These are phyloP conservation scores for Dimocarpus longan DNA, from an alignment of 345 rosid species.

Conservation along the genomic window DNA sequence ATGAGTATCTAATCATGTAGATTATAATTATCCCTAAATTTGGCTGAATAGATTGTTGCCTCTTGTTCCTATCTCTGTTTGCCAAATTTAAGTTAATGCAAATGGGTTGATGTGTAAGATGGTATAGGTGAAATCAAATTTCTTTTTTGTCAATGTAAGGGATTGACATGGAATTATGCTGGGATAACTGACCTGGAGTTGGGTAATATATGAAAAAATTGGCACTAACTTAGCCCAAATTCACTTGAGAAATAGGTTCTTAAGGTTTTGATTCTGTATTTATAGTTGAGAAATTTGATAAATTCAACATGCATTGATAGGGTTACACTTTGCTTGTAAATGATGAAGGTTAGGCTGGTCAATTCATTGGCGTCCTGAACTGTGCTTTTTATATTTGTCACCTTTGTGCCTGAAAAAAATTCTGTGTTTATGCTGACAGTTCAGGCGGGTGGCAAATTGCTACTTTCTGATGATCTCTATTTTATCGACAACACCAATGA, in stretches of 20 bases:
- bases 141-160: too few species aligned
- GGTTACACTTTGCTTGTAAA: neutral
- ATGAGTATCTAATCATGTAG: too few species aligned
- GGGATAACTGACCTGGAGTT: neutral
- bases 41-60: neutral
- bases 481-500: slow-evolving; percentile 92
- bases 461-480: slow-evolving; percentile 95
- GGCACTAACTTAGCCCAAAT: slow-evolving; percentile 1
- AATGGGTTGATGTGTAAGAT: neutral
- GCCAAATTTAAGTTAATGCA: neutral
- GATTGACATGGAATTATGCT: neutral
- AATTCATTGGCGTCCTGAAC: neutral
- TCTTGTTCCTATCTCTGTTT: neutral
- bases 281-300: neutral
- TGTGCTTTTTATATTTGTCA: slow-evolving; percentile 1
- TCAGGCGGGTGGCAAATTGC: slow-evolving; percentile 97
- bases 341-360: neutral
- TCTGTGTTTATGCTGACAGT: slow-evolving; percentile 65
- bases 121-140: too few species aligned
- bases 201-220: too few species aligned
- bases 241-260: neutral
- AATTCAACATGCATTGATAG: neutral
- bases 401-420: slow-evolving; percentile 35
- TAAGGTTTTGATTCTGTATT: neutral
- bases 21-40: too few species aligned